These are phyloP conservation scores for Mollisiaceae sp. DNA, from an alignment of 2,329 filamentous ascomycete species.

Conservation along the genomic window DNA sequence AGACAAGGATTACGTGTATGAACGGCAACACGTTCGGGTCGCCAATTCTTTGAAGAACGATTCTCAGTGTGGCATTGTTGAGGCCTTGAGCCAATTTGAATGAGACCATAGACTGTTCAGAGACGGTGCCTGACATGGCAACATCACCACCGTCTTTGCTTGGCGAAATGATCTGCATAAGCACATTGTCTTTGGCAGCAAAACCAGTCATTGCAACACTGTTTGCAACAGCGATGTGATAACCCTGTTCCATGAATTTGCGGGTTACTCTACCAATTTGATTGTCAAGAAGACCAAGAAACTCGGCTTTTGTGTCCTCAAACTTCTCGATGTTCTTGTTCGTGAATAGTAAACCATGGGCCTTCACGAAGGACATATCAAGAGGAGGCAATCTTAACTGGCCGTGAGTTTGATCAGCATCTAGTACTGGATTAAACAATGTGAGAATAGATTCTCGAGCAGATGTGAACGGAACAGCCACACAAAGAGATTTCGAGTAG, in stretches of 20 bases:
- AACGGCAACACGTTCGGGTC: constrained; percentile 41
- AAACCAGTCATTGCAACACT: constrained; percentile 40
- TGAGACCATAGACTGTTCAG: constrained; percentile 5
- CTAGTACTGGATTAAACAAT: constrained; percentile 65
- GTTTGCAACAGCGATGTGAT: constrained; percentile 60
- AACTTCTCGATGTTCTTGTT: constrained; percentile 54
- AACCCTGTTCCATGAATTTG: constrained; percentile 52
- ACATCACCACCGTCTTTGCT: constrained; percentile 25
- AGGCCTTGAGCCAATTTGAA: constrained; percentile 36
- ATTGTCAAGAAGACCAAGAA: constrained; percentile 58
- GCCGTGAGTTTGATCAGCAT: constrained; percentile 43
- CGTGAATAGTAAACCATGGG: constrained; percentile 69
- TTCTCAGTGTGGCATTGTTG: constrained; percentile 30
- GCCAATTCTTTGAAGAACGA: constrained; percentile 35
- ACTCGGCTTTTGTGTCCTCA: constrained; percentile 51
- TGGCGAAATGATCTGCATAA: constrained; percentile 35
- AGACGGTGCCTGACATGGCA: constrained; percentile 6
- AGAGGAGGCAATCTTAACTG: constrained; percentile 49
- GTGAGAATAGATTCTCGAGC: constrained; percentile 73
- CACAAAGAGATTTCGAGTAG: constrained; percentile 73
- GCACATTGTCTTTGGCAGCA: constrained; percentile 37
- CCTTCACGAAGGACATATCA: constrained; percentile 66
- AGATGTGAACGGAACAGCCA: constrained; percentile 60
- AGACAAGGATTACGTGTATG: constrained; percentile 39
- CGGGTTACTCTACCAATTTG: constrained; percentile 60